phyloP scores from a whole-genome alignment of 306 rosid species.

The Rosa persica region DNA sequence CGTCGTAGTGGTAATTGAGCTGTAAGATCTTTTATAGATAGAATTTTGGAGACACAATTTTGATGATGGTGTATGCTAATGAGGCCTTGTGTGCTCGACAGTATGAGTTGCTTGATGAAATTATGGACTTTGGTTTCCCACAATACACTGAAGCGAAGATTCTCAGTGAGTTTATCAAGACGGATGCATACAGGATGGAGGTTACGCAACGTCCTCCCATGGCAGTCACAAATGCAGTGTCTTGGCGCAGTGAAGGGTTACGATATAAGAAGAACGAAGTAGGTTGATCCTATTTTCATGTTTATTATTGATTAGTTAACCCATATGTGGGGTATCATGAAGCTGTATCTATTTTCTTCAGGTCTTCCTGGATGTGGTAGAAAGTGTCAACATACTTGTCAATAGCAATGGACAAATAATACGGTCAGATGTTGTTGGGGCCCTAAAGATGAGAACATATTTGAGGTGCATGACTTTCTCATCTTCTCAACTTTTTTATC shows the following conservation, averaged over 20 bases:
- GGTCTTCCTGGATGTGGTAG: slow-evolving; percentile 94
- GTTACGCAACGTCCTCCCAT: slow-evolving; percentile 82
- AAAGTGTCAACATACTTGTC: slow-evolving; percentile 87
- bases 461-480: slow-evolving; percentile 53
- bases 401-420: slow-evolving; percentile 86
- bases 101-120: slow-evolving; percentile 84
- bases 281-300: slow-evolving; percentile 14
- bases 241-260: slow-evolving; percentile 93
- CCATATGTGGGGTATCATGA: not conserved
- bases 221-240: slow-evolving; percentile 93
- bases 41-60: not conserved
- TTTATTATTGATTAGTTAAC: not conserved
- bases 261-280: slow-evolving; percentile 87
- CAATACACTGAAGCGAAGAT: slow-evolving; percentile 84
- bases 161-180: slow-evolving; percentile 83
- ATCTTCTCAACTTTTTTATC: not conserved
- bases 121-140: slow-evolving; percentile 90
- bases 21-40: slow-evolving; percentile 1
- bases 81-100: slow-evolving; percentile 24
- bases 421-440: slow-evolving; percentile 89
- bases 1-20: slow-evolving; percentile 70
- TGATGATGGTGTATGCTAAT: not conserved
- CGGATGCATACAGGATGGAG: slow-evolving; percentile 89
- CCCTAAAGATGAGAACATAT: slow-evolving; percentile 79
- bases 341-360: slow-evolving; percentile 25